Evolutionary conservation across 2,329 filamentous ascomycete genomes (phyloP), one percentile per base, ranked within the genome.

Genomic region (Claviceps purpurea): DNA sequence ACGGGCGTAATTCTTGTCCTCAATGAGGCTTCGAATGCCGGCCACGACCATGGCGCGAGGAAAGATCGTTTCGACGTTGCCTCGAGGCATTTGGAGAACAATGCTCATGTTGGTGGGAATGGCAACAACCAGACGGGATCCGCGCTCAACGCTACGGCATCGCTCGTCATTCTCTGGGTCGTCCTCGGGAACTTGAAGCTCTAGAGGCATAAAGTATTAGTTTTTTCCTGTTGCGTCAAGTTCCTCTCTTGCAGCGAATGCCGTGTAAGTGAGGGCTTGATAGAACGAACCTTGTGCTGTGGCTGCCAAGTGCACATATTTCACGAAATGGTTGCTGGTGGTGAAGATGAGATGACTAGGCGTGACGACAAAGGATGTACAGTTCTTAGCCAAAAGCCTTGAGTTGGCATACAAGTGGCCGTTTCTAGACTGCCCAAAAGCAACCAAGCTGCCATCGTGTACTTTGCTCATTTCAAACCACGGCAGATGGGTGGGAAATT

Each of bases 21-120:
- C 85, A 50, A 98, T 87, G 50, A 86, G 81, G 49, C 80, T 79
- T 47, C 93, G 81, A 52, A 98, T 94, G 26, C 89, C 90, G 2
- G 89, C 89, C 48, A 98, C 74, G 0, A 98, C 91, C 69, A 98
- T 84, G 14, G 91, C 91, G 54, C 93, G 79, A 16, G 93, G 93
- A 62, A 84, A 97, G 49, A 97, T 90, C 0, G 91, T 97, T 68
- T 98, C 93, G 1, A 97, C 71, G 59, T 98, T 98, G 20, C 93
- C 93, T 61, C 93, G 79, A 1, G 93, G 93, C 87, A 96, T 96
- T 65, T 98, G 93, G 3, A 98, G 73, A 0, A 95, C 80, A 8
- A 98, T 73, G 50, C 82, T 86, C 69, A 95, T 93, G 42, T 82
- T 85, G 3, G 88, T 87, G 1, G 93, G 91, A 67, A 95, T 90